Conservation (phyloP, 1,139 yeast genomes). For the Hyphopichia pseudoburtonii region DNA sequence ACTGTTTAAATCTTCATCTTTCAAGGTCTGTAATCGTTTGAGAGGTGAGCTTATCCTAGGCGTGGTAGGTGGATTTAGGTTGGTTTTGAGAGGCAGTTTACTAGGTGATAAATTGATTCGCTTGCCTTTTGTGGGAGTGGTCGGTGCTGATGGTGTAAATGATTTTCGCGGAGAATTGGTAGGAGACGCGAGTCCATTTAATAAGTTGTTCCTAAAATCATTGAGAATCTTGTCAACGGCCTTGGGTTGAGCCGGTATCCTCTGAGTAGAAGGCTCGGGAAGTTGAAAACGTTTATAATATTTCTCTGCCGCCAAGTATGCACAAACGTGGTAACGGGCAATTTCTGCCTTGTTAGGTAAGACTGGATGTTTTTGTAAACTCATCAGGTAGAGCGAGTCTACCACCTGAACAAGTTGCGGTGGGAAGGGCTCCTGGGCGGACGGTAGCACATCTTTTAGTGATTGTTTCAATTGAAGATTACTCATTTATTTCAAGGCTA, state of each 20-base stretch:
- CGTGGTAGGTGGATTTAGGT: conserved; percentile 1
- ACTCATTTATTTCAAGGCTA: too few species aligned
- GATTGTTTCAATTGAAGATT: conserved; percentile 30
- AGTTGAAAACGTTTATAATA: conserved; percentile 41
- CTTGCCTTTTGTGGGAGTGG: conserved; percentile 3
- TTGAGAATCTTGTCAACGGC: conserved; percentile 38
- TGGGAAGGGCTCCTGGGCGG: conserved; percentile 48
- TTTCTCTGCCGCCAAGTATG: conserved; percentile 57
- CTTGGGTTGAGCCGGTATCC: conserved; percentile 61
- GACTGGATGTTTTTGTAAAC: conserved; percentile 48
- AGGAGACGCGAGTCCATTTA: conserved; percentile 30
- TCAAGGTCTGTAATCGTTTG: conserved; percentile 11
- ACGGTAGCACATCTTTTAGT: conserved; percentile 50
- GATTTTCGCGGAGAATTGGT: conserved; percentile 27
- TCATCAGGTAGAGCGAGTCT: conserved; percentile 50
- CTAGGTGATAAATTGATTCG: conserved; percentile 9
- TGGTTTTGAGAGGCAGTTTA: conserved; percentile 3
- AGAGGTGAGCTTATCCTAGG: conserved; percentile 10
- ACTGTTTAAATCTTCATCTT: conserved; percentile 3
- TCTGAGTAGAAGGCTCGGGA: conserved; percentile 46
- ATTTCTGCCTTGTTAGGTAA: conserved; percentile 54
- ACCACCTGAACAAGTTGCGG: conserved; percentile 48
- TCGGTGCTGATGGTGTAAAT: conserved; percentile 7
- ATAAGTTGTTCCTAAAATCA: conserved; percentile 41
- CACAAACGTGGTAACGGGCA: conserved; percentile 67